phyloP scores from a whole-genome alignment of 805 yeast genomes.

The Babjeviella inositovora region DNA sequence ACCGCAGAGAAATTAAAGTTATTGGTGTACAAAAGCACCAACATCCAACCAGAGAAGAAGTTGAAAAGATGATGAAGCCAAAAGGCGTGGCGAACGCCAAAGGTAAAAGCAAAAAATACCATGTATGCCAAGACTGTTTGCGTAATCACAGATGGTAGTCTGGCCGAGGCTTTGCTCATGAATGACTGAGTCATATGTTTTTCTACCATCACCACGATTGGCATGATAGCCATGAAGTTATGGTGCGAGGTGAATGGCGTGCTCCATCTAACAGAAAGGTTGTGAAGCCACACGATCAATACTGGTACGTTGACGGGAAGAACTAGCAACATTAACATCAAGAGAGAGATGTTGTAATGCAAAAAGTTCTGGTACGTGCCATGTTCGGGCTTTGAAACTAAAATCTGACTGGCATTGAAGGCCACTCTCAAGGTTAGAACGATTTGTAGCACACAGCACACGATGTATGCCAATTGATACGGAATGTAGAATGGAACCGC shows the following conservation, averaged over 20 bases:
- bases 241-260: constrained; percentile 84
- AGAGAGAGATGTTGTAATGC: constrained; percentile 47
- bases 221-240: constrained; percentile 61
- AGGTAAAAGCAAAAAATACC: constrained; percentile 44
- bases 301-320: constrained; percentile 70
- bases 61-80: constrained; percentile 74
- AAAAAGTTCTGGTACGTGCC: constrained; percentile 12
- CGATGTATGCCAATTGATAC: constrained; percentile 61
- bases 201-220: constrained; percentile 47
- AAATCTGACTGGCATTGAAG: constrained; percentile 1
- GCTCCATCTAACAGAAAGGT: constrained; percentile 60
- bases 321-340: constrained; percentile 61
- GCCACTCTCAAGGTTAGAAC: constrained; percentile 26
- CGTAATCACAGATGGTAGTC: constrained; percentile 13
- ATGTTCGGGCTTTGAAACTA: background rate
- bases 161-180: background rate
- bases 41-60: constrained; percentile 37
- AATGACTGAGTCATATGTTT: constrained; percentile 19
- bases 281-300: constrained; percentile 67
- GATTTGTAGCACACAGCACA: constrained; percentile 42
- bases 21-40: constrained; percentile 10
- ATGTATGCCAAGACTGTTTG: constrained; percentile 28
- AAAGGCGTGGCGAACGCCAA: constrained; percentile 71
- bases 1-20: constrained; percentile 2
- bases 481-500: constrained; percentile 55